Conservation (phyloP, 441 rosid species). For the Manihot esculenta region DNA sequence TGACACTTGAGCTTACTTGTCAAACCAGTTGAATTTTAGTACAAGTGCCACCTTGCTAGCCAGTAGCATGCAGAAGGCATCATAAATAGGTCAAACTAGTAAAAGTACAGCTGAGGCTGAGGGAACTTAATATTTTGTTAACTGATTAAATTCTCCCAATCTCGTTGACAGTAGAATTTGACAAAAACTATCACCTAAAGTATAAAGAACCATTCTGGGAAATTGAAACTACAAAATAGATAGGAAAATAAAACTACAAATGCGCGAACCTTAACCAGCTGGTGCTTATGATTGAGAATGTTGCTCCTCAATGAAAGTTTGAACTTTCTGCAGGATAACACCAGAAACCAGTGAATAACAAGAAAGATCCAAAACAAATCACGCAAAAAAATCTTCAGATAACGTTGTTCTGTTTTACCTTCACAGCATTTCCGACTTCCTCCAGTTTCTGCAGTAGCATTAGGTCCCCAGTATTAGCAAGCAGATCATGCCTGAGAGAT, state of each 20-base stretch:
- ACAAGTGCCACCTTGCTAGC: slow-evolving; percentile 3
- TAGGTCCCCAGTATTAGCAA: slow-evolving; percentile 41
- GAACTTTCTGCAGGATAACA: slow-evolving; percentile 54
- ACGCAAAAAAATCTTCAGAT: not conserved
- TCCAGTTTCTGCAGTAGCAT: slow-evolving; percentile 57
- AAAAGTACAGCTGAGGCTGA: not conserved
- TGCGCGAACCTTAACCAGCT: slow-evolving; percentile 34
- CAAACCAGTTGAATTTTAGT: not conserved
- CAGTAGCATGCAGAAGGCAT: not conserved
- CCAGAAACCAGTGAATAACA: slow-evolving; percentile 6
- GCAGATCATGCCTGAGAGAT: slow-evolving; percentile 37
- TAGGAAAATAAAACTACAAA: slow-evolving; percentile 7
- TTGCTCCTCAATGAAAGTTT: slow-evolving; percentile 55
- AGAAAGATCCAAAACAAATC: slow-evolving; percentile 4
- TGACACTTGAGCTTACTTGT: too few species aligned
- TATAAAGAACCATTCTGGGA: not conserved
- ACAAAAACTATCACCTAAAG: not conserved
- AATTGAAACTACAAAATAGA: slow-evolving; percentile 6
- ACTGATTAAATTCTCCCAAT: not conserved
- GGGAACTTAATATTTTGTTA: not conserved
- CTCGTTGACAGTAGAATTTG: not conserved
- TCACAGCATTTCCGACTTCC: slow-evolving; percentile 64
- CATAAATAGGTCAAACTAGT: not conserved
- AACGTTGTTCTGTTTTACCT: slow-evolving; percentile 36
- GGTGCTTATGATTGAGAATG: slow-evolving; percentile 38